Conservation (phyloP, 148 eudicot species). For the Nepenthes mirabilis region DNA sequence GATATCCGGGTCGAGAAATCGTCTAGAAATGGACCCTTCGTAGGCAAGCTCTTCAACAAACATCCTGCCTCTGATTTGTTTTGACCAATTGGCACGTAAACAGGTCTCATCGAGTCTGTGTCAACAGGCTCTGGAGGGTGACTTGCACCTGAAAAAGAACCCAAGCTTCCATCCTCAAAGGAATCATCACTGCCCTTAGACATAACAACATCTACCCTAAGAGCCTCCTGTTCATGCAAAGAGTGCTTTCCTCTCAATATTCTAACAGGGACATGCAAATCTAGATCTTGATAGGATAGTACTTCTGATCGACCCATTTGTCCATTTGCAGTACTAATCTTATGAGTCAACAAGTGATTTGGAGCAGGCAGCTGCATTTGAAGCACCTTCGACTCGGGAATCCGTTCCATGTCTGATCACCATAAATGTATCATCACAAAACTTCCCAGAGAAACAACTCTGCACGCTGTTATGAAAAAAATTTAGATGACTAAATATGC, state of each 20-base stretch:
- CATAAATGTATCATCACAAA: slow-evolving; percentile 4
- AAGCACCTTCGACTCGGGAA: slow-evolving; percentile 9
- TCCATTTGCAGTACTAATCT: slow-evolving; percentile 1
- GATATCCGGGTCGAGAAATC: slow-evolving; percentile 4
- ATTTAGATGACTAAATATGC: not conserved
- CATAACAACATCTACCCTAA: slow-evolving; percentile 1
- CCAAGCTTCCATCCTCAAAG: slow-evolving; percentile 7
- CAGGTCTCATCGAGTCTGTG: slow-evolving; percentile 2
- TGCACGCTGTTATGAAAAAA: not conserved
- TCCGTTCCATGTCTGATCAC: slow-evolving; percentile 9
- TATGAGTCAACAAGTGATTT: not conserved
- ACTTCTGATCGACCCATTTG: not conserved
- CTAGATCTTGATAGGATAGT: slow-evolving; percentile 2
- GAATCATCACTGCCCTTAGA: slow-evolving; percentile 10
- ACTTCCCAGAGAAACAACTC: slow-evolving; percentile 1
- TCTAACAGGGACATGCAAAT: not conserved
- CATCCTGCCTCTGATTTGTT: slow-evolving; percentile 6
- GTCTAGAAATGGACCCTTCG: slow-evolving; percentile 8
- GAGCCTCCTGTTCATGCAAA: slow-evolving; percentile 4
- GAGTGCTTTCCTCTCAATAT: slow-evolving; percentile 9
- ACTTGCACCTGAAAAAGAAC: slow-evolving; percentile 10
- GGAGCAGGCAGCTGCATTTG: slow-evolving; percentile 5
- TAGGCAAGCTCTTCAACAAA: slow-evolving; percentile 5
- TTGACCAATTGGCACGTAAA: slow-evolving; percentile 7
- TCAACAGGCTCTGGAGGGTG: slow-evolving; percentile 11